Percentiles rank a stretch among this genome's conserved stretches.
Conservation (phyloP, 345 rosid species). For the Aquilaria yunnanensis region DNA sequence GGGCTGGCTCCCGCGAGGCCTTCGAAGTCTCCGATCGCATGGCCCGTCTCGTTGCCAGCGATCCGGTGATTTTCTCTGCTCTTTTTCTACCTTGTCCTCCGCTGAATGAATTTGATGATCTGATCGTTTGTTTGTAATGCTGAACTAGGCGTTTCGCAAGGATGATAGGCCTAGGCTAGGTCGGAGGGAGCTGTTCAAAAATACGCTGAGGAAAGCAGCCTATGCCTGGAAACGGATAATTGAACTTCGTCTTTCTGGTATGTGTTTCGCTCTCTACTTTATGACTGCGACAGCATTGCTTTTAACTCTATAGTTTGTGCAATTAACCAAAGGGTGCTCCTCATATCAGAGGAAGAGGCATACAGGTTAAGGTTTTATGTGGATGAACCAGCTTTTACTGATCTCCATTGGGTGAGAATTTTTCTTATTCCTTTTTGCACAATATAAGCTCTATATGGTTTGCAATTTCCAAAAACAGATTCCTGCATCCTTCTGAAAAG, state of each 20-base stretch:
- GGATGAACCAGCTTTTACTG: constrained; percentile 82
- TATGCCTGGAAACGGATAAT: constrained; percentile 80
- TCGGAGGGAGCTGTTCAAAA: constrained; percentile 94
- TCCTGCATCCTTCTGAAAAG: too few relatives aligned
- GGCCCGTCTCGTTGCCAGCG: constrained; percentile 84
- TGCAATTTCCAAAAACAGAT: neutral
- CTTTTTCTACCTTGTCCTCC: neutral
- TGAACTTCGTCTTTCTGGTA: constrained; percentile 88
- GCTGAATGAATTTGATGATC: neutral
- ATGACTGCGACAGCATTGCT: neutral
- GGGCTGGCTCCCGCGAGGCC: constrained; percentile 91
- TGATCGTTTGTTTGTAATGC: neutral
- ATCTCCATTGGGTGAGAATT: constrained; percentile 86
- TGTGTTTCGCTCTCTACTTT: constrained; percentile 4
- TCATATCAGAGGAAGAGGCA: constrained; percentile 85
- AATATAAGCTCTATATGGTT: neutral
- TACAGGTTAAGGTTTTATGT: constrained; percentile 51
- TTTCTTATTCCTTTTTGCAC: neutral
- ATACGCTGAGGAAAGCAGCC: constrained; percentile 74
- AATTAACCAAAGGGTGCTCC: neutral
- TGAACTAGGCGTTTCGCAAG: constrained; percentile 60
- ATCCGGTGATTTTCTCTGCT: constrained; percentile 49
- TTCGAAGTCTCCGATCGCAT: constrained; percentile 79
- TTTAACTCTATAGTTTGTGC: neutral
- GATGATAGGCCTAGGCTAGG: constrained; percentile 58